These are phyloP conservation scores for Colletotrichum camelliae DNA, from an alignment of 2,329 filamentous ascomycete species.

Conservation along the genomic window DNA sequence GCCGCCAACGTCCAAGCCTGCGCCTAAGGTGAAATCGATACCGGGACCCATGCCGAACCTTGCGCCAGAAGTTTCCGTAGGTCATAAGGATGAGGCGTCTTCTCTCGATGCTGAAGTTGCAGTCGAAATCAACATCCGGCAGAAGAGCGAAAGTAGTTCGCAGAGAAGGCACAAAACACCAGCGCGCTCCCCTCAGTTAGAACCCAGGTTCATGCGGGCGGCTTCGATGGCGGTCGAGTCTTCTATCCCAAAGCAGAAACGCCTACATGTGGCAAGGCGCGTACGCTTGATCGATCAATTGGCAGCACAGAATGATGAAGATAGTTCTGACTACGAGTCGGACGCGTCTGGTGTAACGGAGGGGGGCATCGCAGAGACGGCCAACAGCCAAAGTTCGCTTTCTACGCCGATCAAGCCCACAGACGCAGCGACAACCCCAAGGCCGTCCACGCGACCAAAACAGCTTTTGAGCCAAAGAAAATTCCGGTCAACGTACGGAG, in stretches of 20 bases:
- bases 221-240: not conserved
- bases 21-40: not conserved
- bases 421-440: not conserved
- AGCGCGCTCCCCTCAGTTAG: not conserved
- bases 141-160: not conserved
- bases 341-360: not conserved
- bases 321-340: slow-evolving; percentile 11
- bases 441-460: slow-evolving; percentile 1
- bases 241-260: not conserved
- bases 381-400: not conserved
- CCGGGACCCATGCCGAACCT: not conserved
- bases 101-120: not conserved
- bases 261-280: not conserved
- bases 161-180: not conserved
- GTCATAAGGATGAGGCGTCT: not conserved
- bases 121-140: not conserved
- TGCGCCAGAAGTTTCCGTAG: not conserved
- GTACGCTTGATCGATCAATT: slow-evolving; percentile 23
- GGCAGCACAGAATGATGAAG: slow-evolving; percentile 15
- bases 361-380: not conserved
- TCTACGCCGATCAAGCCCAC: not conserved
- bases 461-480: slow-evolving; percentile 6
- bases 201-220: not conserved
- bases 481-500: slow-evolving; percentile 18
- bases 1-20: not conserved